Percentiles rank a stretch among this genome's conserved stretches.
Evolutionary conservation across 805 yeast species (phyloP).

Genomic region (Scheffersomyces stipitis): DNA sequence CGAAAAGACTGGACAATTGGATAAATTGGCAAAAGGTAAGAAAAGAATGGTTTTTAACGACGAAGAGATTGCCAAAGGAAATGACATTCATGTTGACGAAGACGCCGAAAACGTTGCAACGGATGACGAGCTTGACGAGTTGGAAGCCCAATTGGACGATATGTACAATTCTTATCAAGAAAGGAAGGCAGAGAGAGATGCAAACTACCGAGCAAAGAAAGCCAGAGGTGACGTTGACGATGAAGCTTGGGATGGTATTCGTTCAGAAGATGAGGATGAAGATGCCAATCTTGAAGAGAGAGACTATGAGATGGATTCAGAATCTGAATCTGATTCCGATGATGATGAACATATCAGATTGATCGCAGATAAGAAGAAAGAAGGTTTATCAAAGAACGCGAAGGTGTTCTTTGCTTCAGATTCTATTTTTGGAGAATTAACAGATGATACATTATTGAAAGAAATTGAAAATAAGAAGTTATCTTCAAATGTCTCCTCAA

Average conservation of each 20-base stretch:
- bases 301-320: constrained; percentile 44
- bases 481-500: constrained; percentile 1
- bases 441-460: constrained; percentile 50
- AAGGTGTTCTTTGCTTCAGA: constrained; percentile 42
- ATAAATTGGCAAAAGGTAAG: constrained; percentile 74
- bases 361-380: constrained; percentile 49
- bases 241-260: constrained; percentile 76
- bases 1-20: constrained; percentile 79
- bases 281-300: constrained; percentile 38
- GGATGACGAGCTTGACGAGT: constrained; percentile 59
- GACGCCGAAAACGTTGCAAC: constrained; percentile 26
- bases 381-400: constrained; percentile 35
- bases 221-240: constrained; percentile 77
- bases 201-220: constrained; percentile 65
- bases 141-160: constrained; percentile 79
- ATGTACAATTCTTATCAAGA: constrained; percentile 78
- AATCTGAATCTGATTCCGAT: constrained; percentile 52
- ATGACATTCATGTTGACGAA: constrained; percentile 54
- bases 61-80: constrained; percentile 54
- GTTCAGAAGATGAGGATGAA: constrained; percentile 42
- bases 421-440: constrained; percentile 37
- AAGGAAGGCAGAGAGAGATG: constrained; percentile 64
- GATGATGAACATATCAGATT: constrained; percentile 68
- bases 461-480: constrained; percentile 28
- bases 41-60: constrained; percentile 59